Evolutionary conservation across 495 filamentous ascomycete genomes (phyloP), one percentile per base, ranked within the genome.

Genomic region (Viridothelium virens): DNA sequence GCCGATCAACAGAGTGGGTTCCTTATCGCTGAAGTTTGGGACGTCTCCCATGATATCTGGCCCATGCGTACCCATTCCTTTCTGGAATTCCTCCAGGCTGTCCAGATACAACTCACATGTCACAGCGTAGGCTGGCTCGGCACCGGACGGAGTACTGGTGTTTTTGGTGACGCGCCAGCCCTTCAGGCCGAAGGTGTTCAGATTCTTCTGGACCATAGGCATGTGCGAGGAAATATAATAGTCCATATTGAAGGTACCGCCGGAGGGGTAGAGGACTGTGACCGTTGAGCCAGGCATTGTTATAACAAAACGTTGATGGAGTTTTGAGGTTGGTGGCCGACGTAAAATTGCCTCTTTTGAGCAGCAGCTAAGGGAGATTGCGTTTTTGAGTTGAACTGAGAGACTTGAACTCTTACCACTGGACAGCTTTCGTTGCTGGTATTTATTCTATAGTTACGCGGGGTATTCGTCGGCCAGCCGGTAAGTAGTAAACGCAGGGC

Each of bases 161-260:
- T 59, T 59, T 36, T 70, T 68, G 38, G 68, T 38, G 31, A 74
- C 72, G 46, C 67, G 68, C 66, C 69, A 74, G 63, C 64, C 39
- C 50, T 56, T 69, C 38, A 72, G 48, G 61, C 70, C 66, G 70
- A 63, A 62, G 11, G 11, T 39, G 10, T 18, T 56, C 63, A 67
- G 63, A 1, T 65, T 48, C 11, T 69, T 59, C 12, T 33, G 14
- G 33, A 70, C 72, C 37, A 74, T 46, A 3, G 67, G 63, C 71
- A 73, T 73, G 68, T 73, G 71, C 11, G 70, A 68, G 36, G 34
- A 18, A 33, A 71, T 25, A 66, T 73, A 73, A 64, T 74, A 74
- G 63, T 72, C 70, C 67, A 74, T 70, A 65, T 74, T 64, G 68
- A 74, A 74, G 14, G 61, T 67, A 37, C 62, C 50, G 25, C 67